Conservation (phyloP, 192 early-diverging fungal genomes). For the Helicostylum pulchrum region DNA sequence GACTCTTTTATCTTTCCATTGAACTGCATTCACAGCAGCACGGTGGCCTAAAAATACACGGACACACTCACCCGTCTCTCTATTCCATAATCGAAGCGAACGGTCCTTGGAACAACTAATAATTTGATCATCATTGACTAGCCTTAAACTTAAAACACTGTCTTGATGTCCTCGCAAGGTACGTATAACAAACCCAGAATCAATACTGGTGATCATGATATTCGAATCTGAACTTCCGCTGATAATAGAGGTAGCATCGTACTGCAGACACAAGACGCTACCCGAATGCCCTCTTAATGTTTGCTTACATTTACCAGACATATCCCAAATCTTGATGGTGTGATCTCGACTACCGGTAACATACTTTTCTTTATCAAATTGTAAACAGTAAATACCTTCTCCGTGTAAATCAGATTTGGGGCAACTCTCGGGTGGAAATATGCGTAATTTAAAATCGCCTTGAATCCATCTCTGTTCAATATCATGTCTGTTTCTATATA, state of each 20-base stretch:
- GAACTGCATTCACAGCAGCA: constrained; percentile 81
- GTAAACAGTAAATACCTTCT: constrained; percentile 94
- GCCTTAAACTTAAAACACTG: constrained; percentile 75
- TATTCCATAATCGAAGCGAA: constrained; percentile 78
- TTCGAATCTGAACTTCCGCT: constrained; percentile 71
- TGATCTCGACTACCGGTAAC: constrained; percentile 80
- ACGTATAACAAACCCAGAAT: constrained; percentile 45
- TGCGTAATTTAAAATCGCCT: constrained; percentile 53
- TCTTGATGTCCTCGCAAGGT: constrained; percentile 55
- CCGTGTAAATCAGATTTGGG: constrained; percentile 53
- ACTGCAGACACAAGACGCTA: constrained; percentile 87
- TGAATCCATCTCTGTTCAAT: constrained; percentile 73
- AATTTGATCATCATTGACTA: constrained; percentile 61
- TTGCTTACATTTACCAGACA: constrained; percentile 41
- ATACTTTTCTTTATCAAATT: constrained; percentile 75
- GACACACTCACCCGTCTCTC: constrained; percentile 52
- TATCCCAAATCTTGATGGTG: constrained; percentile 84
- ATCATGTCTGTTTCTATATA: constrained; percentile 62
- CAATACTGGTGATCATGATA: constrained; percentile 70
- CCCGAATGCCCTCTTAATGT: constrained; percentile 71
- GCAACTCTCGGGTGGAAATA: constrained; percentile 45
- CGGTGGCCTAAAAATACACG: constrained; percentile 61
- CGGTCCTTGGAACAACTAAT: constrained; percentile 84
- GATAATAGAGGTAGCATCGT: constrained; percentile 58
- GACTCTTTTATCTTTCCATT: constrained; percentile 52